Conservation (phyloP, 2,329 filamentous ascomycete genomes). For the Aspergillus brasiliensis region DNA sequence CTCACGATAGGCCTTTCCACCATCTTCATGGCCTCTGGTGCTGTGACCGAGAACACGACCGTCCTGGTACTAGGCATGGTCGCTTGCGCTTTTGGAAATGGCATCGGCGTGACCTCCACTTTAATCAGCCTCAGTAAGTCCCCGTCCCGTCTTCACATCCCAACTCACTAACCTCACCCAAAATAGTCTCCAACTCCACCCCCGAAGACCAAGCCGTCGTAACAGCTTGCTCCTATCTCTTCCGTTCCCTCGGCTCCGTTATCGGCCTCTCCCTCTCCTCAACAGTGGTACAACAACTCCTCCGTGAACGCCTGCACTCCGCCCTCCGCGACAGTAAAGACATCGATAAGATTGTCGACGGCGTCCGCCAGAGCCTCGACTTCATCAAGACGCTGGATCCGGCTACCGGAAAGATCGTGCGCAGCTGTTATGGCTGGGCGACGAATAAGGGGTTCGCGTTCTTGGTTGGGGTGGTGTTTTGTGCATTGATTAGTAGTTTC, state of each 20-base stretch:
- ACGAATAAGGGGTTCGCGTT: slow-evolving; percentile 56
- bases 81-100: slow-evolving; percentile 56
- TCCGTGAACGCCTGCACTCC: slow-evolving; percentile 59
- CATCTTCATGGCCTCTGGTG: slow-evolving; percentile 61
- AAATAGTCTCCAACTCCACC: slow-evolving; percentile 66
- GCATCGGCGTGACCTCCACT: slow-evolving; percentile 68
- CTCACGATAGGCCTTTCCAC: slow-evolving; percentile 58
- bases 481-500: slow-evolving; percentile 46
- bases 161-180: slow-evolving; percentile 9
- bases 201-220: slow-evolving; percentile 71
- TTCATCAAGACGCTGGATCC: slow-evolving; percentile 69
- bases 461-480: slow-evolving; percentile 52
- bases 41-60: slow-evolving; percentile 50
- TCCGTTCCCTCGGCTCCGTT: slow-evolving; percentile 70
- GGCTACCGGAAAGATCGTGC: slow-evolving; percentile 60
- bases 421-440: slow-evolving; percentile 65
- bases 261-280: slow-evolving; percentile 70
- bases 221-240: slow-evolving; percentile 78
- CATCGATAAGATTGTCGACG: slow-evolving; percentile 66
- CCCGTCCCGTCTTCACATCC: not conserved
- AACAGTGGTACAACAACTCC: slow-evolving; percentile 69
- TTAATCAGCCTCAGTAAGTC: slow-evolving; percentile 66
- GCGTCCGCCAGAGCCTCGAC: slow-evolving; percentile 69
- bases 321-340: slow-evolving; percentile 60
- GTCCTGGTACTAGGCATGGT: slow-evolving; percentile 61